These are phyloP conservation scores for Pestalotiopsis fici DNA, from an alignment of 2,329 filamentous ascomycete species.

Conservation along the genomic window DNA sequence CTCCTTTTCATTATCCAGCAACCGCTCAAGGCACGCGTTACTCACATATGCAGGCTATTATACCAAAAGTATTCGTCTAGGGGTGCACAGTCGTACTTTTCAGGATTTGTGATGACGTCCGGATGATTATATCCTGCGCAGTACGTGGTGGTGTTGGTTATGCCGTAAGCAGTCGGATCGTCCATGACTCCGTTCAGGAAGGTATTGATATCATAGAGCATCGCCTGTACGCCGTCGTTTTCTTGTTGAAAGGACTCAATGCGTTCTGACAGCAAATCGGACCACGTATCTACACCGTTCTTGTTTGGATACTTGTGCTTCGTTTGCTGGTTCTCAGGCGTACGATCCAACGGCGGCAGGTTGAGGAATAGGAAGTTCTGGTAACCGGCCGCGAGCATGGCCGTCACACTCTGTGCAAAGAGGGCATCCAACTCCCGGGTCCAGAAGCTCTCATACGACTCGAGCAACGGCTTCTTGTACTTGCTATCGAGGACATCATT, in stretches of 20 bases:
- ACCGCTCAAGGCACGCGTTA: not conserved
- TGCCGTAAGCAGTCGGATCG: conserved; percentile 23
- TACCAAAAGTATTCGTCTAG: conserved; percentile 33
- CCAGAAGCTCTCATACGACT: conserved; percentile 47
- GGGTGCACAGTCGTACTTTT: conserved; percentile 27
- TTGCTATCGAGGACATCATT: conserved; percentile 56
- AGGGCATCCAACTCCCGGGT: conserved; percentile 38
- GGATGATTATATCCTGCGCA: conserved; percentile 24
- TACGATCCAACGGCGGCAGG: conserved; percentile 50
- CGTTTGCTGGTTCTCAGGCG: conserved; percentile 33
- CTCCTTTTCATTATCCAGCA: not conserved
- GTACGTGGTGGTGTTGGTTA: conserved; percentile 28
- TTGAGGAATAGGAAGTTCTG: conserved; percentile 53
- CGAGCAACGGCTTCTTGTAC: conserved; percentile 33
- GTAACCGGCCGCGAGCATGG: conserved; percentile 48
- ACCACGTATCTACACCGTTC: conserved; percentile 46
- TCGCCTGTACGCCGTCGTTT: conserved; percentile 17
- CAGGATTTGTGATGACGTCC: conserved; percentile 20
- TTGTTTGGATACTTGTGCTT: conserved; percentile 41
- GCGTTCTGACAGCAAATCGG: conserved; percentile 35
- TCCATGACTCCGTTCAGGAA: conserved; percentile 30
- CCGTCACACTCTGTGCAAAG: conserved; percentile 38
- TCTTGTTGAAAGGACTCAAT: conserved; percentile 31
- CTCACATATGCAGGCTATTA: conserved; percentile 28
- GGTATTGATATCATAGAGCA: conserved; percentile 32